Conservation (phyloP, 2,329 filamentous ascomycete species). For the Aspergillus vadensis region DNA sequence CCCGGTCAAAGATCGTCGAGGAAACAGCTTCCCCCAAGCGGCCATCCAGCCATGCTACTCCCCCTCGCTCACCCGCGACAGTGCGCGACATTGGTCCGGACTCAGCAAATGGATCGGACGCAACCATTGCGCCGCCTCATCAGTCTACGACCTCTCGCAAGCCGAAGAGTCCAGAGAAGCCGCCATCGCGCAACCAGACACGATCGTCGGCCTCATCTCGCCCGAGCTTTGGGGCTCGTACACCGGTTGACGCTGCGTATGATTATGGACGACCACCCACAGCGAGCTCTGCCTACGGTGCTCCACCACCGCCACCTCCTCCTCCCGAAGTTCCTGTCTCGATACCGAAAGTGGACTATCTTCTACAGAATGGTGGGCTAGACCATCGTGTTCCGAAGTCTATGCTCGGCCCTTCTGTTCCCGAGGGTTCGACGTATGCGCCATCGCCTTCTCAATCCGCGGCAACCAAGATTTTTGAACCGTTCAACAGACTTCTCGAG, state of each 20-base stretch:
- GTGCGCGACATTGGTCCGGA: conserved; percentile 37
- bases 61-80: conserved; percentile 39
- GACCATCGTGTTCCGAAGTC: conserved; percentile 70
- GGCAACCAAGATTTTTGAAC: conserved; percentile 75
- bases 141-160: conserved; percentile 35
- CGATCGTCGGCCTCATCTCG: conserved; percentile 36
- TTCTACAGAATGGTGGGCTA: conserved; percentile 85
- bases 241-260: conserved; percentile 39
- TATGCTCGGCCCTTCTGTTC: conserved; percentile 60
- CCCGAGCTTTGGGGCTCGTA: conserved; percentile 23
- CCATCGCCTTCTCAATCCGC: conserved; percentile 66
- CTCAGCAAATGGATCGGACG: conserved; percentile 47
- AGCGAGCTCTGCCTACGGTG: conserved; percentile 34
- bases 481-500: conserved; percentile 79
- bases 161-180: conserved; percentile 34
- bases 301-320: conserved; percentile 72
- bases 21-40: conserved; percentile 38
- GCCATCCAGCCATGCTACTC: conserved; percentile 35
- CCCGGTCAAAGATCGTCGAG: conserved; percentile 35
- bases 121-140: conserved; percentile 50
- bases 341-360: conserved; percentile 83
- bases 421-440: conserved; percentile 60
- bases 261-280: conserved; percentile 37
- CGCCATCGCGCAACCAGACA: conserved; percentile 39
- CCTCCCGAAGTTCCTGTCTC: conserved; percentile 67